Evolutionary conservation across 2,329 filamentous ascomycete genomes (phyloP), one percentile per base, ranked within the genome.

Genomic region (Diplocarpon mali): DNA sequence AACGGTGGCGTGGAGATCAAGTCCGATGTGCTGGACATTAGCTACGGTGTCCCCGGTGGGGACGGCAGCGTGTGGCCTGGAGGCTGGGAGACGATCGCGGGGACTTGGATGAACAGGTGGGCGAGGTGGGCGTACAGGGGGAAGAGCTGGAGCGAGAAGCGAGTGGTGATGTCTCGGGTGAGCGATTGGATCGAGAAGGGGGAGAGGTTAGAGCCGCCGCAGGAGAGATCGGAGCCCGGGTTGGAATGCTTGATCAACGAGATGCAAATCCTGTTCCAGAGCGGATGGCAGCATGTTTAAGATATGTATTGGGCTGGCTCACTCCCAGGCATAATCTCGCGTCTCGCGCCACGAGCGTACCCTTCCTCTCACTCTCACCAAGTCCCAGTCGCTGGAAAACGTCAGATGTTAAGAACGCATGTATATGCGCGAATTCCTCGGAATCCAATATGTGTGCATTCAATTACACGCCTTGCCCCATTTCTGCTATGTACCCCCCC

Each of bases 221-320:
- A 56, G 54, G 50, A 30, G 17, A 35, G 48, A 34, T 51, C 60
- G 11, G 72, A 75, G 57, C 61, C 62, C 3, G 74, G 73, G 7
- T 59, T 61, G 38, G 67, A 70, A 47, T 79, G 75, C 52, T 55
- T 78, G 53, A 70, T 79, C 38, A 72, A 78, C 53, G 75, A 79
- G 64, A 77, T 76, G 70, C 75, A 79, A 55, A 70, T 79, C 16
- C 59, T 79, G 45, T 69, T 66, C 32, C 64, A 67, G 48, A 75
- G 72, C 55, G 75, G 75, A 2, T 79, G 75, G 76, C 69, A 69
- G 45, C 75, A 79, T 65, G 60, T 57, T 27, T 55, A 42, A 46
- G 4, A 32, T 7, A 24, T 4, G 20, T 24, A 7, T 24, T 24
- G n/a, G n/a, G n/a, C n/a, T n/a, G 20, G 20, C 7, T 24, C 20